These are phyloP conservation scores for Cyclotella baltica DNA, from an alignment of 108 stramenopile species.

Conservation along the genomic window DNA sequence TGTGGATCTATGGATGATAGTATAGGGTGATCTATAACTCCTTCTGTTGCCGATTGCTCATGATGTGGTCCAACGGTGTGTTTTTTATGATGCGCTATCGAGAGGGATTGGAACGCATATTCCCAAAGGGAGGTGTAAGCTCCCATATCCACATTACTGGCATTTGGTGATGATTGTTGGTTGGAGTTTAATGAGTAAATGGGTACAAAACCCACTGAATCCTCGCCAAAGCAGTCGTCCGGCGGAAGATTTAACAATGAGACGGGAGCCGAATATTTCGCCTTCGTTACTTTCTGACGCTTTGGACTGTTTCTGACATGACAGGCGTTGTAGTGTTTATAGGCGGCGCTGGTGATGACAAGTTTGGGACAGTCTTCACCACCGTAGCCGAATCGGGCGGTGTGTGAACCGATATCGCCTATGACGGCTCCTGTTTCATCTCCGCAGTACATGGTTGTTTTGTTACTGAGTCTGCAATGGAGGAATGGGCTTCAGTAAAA, in stretches of 20 bases:
- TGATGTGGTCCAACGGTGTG: constrained; percentile 68
- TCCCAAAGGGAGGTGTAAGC: constrained; percentile 75
- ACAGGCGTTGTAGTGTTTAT: constrained; percentile 24
- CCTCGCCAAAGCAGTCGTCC: constrained; percentile 29
- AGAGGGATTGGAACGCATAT: constrained; percentile 60
- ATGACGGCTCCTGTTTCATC: constrained; percentile 92
- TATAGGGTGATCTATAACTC: constrained; percentile 49
- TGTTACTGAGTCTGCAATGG: not conserved
- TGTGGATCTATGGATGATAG: constrained; percentile 42
- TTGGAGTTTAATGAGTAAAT: constrained; percentile 50
- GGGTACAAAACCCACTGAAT: constrained; percentile 41
- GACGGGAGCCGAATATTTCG: constrained; percentile 43
- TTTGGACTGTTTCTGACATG: not conserved
- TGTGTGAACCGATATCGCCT: constrained; percentile 83
- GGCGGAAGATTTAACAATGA: constrained; percentile 46
- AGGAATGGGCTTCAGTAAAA: too few species aligned
- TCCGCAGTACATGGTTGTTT: constrained; percentile 84
- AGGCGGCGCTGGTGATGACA: constrained; percentile 63
- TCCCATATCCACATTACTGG: constrained; percentile 70
- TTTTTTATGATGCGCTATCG: constrained; percentile 66
- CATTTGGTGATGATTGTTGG: not conserved
- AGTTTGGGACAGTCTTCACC: constrained; percentile 87
- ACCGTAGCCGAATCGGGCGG: constrained; percentile 87
- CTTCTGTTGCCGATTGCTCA: not conserved
- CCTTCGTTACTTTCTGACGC: not conserved